Evolutionary conservation across 2,329 filamentous ascomycete genomes (phyloP), one percentile per base, ranked within the genome.

Genomic region (Xylariaceae sp.): DNA sequence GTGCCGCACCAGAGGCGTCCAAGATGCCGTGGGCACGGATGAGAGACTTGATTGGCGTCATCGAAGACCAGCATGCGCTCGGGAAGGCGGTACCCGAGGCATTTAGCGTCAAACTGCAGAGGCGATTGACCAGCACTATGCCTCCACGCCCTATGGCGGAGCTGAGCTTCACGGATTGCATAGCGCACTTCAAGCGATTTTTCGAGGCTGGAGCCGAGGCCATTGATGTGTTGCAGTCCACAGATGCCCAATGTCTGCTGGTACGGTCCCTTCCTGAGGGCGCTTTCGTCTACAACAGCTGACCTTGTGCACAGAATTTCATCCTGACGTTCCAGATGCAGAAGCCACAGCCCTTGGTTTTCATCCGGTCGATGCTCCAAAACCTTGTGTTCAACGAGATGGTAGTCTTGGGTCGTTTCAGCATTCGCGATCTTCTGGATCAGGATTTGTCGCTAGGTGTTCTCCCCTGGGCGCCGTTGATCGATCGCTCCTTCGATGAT

Each of bases 71-170:
- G 1, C 74, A 82, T 38, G 51, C 63, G 1, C 61, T 90, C 3
- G 84, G 78, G 0, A 78, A 71, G 35, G 62, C 76, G 0, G 78
- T 94, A 0, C 74, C 81, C 0, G 80, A 81, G n/a, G 80, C 89
- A 0, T 97, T 96, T 60, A 96, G 88, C 52, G 78, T 79, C 16
- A 94, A 95, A 57, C 74, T 97, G 26, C 92, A 98, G 58, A 77
- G 89, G n/a, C 84, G 84, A 47, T 71, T 98, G 21, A 89, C 92
- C 1, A 96, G 88, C 51, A 96, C 88, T 1, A 89, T 96, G 53
- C 92, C 92, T 3, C 92, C 92, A 6, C 77, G 90, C 7, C 89
- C 90, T 0, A 90, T 96, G 52, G 85, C 96, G 9, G 74, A 87
- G 37, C 68, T 89, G 3, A 77, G 75, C 17, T 83, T 86, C 50